Conservation (phyloP, 2,329 filamentous ascomycete species). For the Dichotomopilus funicola region DNA sequence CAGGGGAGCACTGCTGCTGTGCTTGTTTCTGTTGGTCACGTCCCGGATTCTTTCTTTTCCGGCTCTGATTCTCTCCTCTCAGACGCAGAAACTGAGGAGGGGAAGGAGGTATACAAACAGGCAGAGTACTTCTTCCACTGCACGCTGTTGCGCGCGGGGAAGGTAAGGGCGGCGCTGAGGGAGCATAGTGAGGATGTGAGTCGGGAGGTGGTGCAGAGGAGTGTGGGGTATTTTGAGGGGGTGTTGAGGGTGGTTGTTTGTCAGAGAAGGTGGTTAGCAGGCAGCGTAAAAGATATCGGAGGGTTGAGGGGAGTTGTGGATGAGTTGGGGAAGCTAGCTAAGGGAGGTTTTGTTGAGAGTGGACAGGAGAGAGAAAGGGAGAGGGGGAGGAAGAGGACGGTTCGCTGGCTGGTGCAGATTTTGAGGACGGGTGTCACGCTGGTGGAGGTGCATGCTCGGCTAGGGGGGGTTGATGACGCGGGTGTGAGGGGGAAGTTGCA, state of each 20-base stretch:
- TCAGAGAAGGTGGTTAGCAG: conserved; percentile 50
- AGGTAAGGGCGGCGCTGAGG: conserved; percentile 57
- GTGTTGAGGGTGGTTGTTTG: conserved; percentile 60
- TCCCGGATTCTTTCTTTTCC: conserved; percentile 23
- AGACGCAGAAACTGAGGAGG: too few relatives aligned
- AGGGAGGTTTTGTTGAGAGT: conserved; percentile 19
- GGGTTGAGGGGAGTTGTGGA: conserved; percentile 34
- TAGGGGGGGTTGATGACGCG: conserved; percentile 49
- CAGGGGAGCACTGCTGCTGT: conserved; percentile 67
- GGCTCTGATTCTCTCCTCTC: too few relatives aligned
- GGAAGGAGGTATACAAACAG: too few relatives aligned
- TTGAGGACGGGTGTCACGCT: conserved; percentile 56
- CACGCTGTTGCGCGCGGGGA: conserved; percentile 65
- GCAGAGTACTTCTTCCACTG: conserved; percentile 70
- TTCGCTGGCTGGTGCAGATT: conserved; percentile 63
- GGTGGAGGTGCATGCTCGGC: conserved; percentile 58
- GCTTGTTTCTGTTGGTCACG: conserved; percentile 50
- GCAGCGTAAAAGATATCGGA: conserved; percentile 32
- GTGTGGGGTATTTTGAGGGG: conserved; percentile 80
- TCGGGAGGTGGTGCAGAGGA: conserved; percentile 68
- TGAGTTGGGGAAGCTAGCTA: conserved; percentile 33
- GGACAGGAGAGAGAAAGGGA: conserved; percentile 17
- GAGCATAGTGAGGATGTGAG: conserved; percentile 83
- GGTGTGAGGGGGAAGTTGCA: conserved; percentile 40
- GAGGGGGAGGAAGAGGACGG: conserved; percentile 28